These are phyloP conservation scores for Peronospora farinosa DNA, from an alignment of 352 stramenopile genomes.

Conservation along the genomic window DNA sequence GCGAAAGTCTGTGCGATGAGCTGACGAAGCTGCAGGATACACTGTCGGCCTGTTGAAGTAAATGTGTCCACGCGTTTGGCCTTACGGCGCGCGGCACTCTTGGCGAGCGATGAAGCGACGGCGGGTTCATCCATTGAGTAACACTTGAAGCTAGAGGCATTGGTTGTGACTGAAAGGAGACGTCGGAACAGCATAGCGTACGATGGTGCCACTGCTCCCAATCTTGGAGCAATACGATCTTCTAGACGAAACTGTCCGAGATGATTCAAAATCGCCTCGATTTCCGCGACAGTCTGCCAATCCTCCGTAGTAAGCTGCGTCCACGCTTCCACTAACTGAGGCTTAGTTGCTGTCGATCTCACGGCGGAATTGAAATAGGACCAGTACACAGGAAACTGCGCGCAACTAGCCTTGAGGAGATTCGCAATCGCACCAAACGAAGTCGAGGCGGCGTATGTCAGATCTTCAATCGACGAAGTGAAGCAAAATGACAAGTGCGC, in stretches of 20 bases:
- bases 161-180: constrained; percentile 25
- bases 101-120: constrained; percentile 1
- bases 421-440: constrained; percentile 25
- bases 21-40: constrained; percentile 15
- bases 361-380: constrained; percentile 24
- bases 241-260: constrained; percentile 27
- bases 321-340: constrained; percentile 22
- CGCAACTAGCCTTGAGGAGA: constrained; percentile 26
- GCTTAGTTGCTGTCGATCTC: constrained; percentile 9
- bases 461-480: constrained; percentile 12
- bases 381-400: constrained; percentile 21
- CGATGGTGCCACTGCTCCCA: constrained; percentile 15
- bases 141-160: constrained; percentile 25
- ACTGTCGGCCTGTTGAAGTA: constrained; percentile 14
- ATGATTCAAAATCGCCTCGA: constrained; percentile 31
- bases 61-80: constrained; percentile 22
- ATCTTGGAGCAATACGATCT: constrained; percentile 10
- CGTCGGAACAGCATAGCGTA: constrained; percentile 33
- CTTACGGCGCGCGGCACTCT: constrained; percentile 15
- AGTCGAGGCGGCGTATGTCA: constrained; percentile 9
- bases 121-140: constrained; percentile 16
- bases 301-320: constrained; percentile 23
- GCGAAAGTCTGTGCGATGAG: constrained; percentile 17
- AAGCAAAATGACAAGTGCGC: neutral
- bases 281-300: constrained; percentile 26